Conservation (phyloP, 805 yeast genomes). For the Schizosaccharomyces cryophilus region DNA sequence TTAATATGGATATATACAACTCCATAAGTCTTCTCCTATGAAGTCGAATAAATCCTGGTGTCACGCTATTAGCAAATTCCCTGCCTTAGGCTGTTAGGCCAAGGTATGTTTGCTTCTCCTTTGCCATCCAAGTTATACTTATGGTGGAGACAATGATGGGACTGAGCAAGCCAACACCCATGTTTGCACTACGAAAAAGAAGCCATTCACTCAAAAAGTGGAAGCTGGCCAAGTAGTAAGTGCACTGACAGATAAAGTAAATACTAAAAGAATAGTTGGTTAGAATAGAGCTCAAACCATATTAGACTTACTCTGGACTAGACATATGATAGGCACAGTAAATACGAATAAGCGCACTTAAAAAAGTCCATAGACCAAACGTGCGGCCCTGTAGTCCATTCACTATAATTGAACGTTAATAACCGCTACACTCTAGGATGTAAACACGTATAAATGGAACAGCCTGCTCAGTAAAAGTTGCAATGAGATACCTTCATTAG, state of each 20-base stretch:
- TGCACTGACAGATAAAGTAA: slow-evolving; percentile 53
- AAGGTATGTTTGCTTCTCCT: slow-evolving; percentile 41
- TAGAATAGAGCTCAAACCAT: background rate
- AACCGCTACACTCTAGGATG: background rate
- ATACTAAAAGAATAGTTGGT: slow-evolving; percentile 15
- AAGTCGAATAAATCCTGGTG: no score
- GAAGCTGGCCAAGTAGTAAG: slow-evolving; percentile 56
- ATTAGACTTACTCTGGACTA: slow-evolving; percentile 22
- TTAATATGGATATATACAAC: no score
- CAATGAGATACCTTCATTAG: slow-evolving; percentile 26
- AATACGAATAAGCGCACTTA: slow-evolving; percentile 60
- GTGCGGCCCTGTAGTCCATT: slow-evolving; percentile 70
- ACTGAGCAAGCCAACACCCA: slow-evolving; percentile 73
- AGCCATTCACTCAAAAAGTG: slow-evolving; percentile 76
- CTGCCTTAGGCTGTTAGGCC: background rate
- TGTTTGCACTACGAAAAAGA: slow-evolving; percentile 48
- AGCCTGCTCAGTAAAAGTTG: background rate
- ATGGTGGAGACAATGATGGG: slow-evolving; percentile 51
- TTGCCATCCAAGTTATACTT: slow-evolving; percentile 47
- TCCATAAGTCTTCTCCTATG: no score
- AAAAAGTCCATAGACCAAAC: slow-evolving; percentile 92
- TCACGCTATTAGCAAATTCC: no score
- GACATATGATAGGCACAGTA: slow-evolving; percentile 63
- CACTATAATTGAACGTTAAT: slow-evolving; percentile 8
- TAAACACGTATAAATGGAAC: background rate